These are phyloP conservation scores for Calonectria fujianensis DNA, from an alignment of 2,329 filamentous ascomycete species.

Conservation along the genomic window DNA sequence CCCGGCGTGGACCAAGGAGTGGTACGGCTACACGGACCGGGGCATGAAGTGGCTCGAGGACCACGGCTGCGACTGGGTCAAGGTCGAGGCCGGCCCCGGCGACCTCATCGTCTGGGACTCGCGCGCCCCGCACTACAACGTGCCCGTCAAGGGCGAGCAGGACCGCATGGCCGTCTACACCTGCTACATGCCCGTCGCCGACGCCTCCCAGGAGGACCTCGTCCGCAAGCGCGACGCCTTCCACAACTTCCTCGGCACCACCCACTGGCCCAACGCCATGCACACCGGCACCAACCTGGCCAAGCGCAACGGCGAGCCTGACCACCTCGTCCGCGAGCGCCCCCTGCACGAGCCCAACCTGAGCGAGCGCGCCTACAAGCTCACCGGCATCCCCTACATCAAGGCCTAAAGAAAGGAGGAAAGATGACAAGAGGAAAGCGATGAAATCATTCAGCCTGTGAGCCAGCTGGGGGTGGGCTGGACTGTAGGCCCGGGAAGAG, in stretches of 20 bases:
- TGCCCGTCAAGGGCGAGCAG: slow-evolving; percentile 61
- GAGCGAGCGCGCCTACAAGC: slow-evolving; percentile 47
- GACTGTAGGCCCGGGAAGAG: neutral
- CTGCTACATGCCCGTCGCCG: slow-evolving; percentile 48
- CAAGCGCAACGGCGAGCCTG: slow-evolving; percentile 48
- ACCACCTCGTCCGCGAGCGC: slow-evolving; percentile 44
- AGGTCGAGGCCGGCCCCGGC: slow-evolving; percentile 65
- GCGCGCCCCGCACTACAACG: slow-evolving; percentile 64
- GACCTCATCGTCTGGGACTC: slow-evolving; percentile 66
- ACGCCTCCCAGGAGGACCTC: slow-evolving; percentile 60
- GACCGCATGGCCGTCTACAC: slow-evolving; percentile 60
- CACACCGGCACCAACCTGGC: slow-evolving; percentile 46
- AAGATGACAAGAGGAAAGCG: too few species aligned
- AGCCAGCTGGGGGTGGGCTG: neutral
- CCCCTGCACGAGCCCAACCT: slow-evolving; percentile 47
- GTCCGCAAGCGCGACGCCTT: slow-evolving; percentile 64
- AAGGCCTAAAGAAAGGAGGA: slow-evolving; percentile 19
- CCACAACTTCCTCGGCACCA: slow-evolving; percentile 61
- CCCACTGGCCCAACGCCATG: slow-evolving; percentile 64
- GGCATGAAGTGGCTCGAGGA: slow-evolving; percentile 63
- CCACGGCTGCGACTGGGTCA: slow-evolving; percentile 58
- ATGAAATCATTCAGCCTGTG: neutral
- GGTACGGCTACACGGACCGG: slow-evolving; percentile 59
- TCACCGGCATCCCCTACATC: slow-evolving; percentile 52
- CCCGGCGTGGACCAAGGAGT: slow-evolving; percentile 60